Conservation (phyloP, 192 early-diverging fungal genomes). For the Coemansia umbellata region DNA sequence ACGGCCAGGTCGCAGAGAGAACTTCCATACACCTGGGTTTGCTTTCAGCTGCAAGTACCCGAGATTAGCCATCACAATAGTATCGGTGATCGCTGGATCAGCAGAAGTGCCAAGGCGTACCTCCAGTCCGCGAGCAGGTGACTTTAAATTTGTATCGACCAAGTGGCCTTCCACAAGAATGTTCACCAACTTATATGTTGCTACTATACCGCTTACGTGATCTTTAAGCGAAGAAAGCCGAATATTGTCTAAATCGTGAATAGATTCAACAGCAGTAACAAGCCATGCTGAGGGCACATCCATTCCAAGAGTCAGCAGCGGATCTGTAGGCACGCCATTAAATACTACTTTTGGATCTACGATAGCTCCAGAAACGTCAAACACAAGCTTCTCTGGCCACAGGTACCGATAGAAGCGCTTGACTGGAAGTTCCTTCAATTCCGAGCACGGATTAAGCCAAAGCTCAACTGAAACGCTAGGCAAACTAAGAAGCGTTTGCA, state of each 20-base stretch:
- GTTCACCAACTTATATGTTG: slow-evolving; percentile 73
- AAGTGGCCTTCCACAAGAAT: slow-evolving; percentile 92
- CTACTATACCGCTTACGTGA: slow-evolving; percentile 55
- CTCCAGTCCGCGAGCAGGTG: slow-evolving; percentile 89
- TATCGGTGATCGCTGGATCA: slow-evolving; percentile 69
- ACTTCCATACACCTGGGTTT: slow-evolving; percentile 82
- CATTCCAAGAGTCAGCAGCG: slow-evolving; percentile 82
- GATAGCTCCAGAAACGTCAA: slow-evolving; percentile 52
- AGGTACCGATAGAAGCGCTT: slow-evolving; percentile 91
- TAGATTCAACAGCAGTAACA: slow-evolving; percentile 71
- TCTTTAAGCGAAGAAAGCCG: slow-evolving; percentile 52
- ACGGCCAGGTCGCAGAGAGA: slow-evolving; percentile 76
- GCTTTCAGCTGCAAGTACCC: slow-evolving; percentile 97
- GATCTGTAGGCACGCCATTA: slow-evolving; percentile 65
- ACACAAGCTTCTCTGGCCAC: slow-evolving; percentile 57
- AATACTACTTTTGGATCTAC: slow-evolving; percentile 63
- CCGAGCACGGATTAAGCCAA: slow-evolving; percentile 58
- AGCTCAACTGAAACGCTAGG: slow-evolving; percentile 65
- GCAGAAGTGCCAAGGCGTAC: slow-evolving; percentile 74
- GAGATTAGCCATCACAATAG: slow-evolving; percentile 98
- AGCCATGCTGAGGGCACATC: slow-evolving; percentile 90
- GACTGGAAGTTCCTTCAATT: slow-evolving; percentile 65
- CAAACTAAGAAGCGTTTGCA: slow-evolving; percentile 63
- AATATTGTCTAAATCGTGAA: slow-evolving; percentile 93
- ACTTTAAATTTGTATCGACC: slow-evolving; percentile 59